Conservation (phyloP, 257 asterid species). For the Nemophila menziesii region DNA sequence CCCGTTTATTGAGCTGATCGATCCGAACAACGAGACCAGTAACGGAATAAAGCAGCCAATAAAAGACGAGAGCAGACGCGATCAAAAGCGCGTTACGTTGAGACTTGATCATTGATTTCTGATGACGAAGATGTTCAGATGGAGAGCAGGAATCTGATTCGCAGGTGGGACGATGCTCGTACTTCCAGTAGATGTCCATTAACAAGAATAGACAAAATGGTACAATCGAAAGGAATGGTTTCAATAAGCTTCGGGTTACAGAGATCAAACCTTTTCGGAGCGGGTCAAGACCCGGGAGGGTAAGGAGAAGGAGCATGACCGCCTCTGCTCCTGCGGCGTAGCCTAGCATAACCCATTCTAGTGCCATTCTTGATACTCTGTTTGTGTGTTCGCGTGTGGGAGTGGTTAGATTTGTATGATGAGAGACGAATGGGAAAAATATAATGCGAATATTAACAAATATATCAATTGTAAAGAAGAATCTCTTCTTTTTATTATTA, state of each 20-base stretch:
- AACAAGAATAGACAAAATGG: constrained; percentile 70
- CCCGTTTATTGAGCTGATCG: constrained; percentile 46
- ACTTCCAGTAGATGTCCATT: constrained; percentile 76
- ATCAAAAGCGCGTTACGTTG: constrained; percentile 63
- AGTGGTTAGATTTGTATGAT: neutral
- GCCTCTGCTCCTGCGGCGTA: constrained; percentile 82
- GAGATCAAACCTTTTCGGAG: constrained; percentile 57
- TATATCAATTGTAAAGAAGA: too few species aligned
- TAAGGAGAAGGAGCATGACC: constrained; percentile 61
- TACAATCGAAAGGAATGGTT: constrained; percentile 55
- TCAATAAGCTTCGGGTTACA: constrained; percentile 57
- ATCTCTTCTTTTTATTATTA: too few species aligned
- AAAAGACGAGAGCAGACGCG: constrained; percentile 59
- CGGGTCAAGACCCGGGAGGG: constrained; percentile 66
- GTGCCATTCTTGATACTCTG: constrained; percentile 32
- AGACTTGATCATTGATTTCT: constrained; percentile 71
- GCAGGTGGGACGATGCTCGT: constrained; percentile 57
- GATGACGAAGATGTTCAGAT: constrained; percentile 63
- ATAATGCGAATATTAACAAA: too few species aligned
- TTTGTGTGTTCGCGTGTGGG: neutral
- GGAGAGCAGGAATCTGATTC: constrained; percentile 58
- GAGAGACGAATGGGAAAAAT: neutral
- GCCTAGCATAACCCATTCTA: constrained; percentile 74
- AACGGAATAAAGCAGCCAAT: constrained; percentile 68
- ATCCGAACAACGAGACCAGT: constrained; percentile 56